A percentile compares a stretch with the other conserved stretches of the same genome.
Conservation (phyloP, 1,284 basidiomycete genomes). For the Xerocomus tenax region DNA sequence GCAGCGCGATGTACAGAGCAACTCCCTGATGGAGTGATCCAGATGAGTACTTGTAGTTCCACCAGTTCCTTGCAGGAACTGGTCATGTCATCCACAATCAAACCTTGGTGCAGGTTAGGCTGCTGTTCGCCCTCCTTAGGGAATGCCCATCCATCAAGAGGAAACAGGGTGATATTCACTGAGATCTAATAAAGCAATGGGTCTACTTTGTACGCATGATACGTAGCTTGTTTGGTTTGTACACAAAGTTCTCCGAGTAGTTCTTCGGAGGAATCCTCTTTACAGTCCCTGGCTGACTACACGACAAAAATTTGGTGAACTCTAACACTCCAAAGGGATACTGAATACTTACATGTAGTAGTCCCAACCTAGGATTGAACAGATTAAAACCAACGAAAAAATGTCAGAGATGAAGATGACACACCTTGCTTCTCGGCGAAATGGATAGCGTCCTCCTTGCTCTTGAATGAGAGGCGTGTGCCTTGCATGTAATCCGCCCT, state of each 20-base stretch:
- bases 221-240: conserved; percentile 74
- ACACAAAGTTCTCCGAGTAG: conserved; percentile 86
- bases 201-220: conserved; percentile 89
- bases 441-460: conserved; percentile 87
- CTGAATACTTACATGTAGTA: conserved; percentile 56
- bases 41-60: not conserved
- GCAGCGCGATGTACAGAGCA: not conserved
- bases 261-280: conserved; percentile 84
- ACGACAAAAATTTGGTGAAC: not conserved
- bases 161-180: conserved; percentile 1
- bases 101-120: not conserved
- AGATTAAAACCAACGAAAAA: conserved; percentile 1
- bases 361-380: conserved; percentile 52
- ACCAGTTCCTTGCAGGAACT: not conserved
- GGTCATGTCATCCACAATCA: not conserved
- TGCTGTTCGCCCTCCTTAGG: too few species aligned
- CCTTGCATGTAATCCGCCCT: conserved; percentile 98
- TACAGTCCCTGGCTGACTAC: conserved; percentile 59
- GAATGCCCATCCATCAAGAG: not conserved
- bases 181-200: conserved; percentile 5
- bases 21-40: not conserved
- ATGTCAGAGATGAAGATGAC: conserved; percentile 10
- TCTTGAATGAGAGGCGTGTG: conserved; percentile 77
- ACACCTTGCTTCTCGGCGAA: conserved; percentile 89
- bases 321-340: not conserved